Percentiles rank a stretch among this genome's conserved stretches.
These are phyloP conservation scores for Metarhizium brunneum DNA, from an alignment of 2,329 filamentous ascomycete species.

Conservation along the genomic window DNA sequence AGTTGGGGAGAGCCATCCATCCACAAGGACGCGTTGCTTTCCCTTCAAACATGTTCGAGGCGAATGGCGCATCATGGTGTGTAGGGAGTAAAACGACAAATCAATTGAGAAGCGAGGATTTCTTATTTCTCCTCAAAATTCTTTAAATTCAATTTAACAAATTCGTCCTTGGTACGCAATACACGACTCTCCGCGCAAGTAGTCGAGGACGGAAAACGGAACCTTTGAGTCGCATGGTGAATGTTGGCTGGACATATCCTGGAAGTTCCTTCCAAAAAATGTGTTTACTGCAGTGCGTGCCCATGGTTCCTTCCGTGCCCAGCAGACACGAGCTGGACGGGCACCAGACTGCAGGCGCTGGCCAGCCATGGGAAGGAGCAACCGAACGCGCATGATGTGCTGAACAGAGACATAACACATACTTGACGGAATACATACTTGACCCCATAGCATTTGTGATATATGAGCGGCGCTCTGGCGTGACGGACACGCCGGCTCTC, in stretches of 20 bases:
- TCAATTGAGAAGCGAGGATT: not conserved
- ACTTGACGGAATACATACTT: no score
- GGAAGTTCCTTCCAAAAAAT: not conserved
- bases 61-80: not conserved
- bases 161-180: not conserved
- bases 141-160: not conserved
- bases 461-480: not conserved
- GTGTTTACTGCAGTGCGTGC: not conserved
- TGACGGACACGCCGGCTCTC: not conserved
- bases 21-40: not conserved
- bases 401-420: not conserved
- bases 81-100: not conserved
- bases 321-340: no score
- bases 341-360: not conserved
- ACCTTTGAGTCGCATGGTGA: not conserved
- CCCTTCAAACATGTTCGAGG: not conserved
- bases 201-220: not conserved
- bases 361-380: not conserved
- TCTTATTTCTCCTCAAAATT: not conserved
- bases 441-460: not conserved
- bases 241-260: not conserved
- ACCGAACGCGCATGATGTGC: not conserved
- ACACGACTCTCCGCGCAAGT: not conserved
- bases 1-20: no score
- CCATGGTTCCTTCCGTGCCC: not conserved